Evolutionary conservation across 164 flowering plant genomes (phyloP), one percentile per base, ranked within the genome.

Genomic region (Vitis rupestris): DNA sequence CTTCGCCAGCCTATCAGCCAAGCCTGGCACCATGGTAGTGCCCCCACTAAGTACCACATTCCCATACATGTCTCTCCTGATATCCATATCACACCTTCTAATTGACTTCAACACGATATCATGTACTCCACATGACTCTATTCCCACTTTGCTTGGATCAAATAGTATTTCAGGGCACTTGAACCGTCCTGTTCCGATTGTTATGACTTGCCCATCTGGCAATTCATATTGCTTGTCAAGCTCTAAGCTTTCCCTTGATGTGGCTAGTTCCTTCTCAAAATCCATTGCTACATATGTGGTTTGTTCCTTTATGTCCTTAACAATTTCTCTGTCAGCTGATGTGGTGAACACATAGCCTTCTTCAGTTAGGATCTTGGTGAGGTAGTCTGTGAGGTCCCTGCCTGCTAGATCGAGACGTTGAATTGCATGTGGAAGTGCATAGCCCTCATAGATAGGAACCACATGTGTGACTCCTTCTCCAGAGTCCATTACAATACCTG

Each of bases 401-500:
- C 84, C 81, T 3, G 81, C 84, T 17, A 81, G 62, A 58, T 73
- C 76, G 16, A 78, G 75, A 64, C 82, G 64, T 15, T 73, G 68
- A 54, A 76, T 23, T 23, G 27, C 27, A 23, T 23, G 27, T 71
- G 57, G 76, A 2, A 78, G 71, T 4, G 76, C 71, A 54, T 79
- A 80, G 9, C 80, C 82, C 59, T 80, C 82, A 15, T 80, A 80
- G 48, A 79, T 73, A 19, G 80, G 74, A 55, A 76, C 82, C 12
- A 71, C 71, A 67, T 76, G 77, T 8, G 77, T 76, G 57, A 73
- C 82, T 15, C 82, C 79, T 51, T 75, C 79, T 49, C 82, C 82
- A 63, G 72, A 72, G 60, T 80, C 83, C 75, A 80, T 66, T 66
- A 80, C 83, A 63, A 77, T 76, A 23, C 83, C 83, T 74, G 62